Evolutionary conservation across 2,329 filamentous ascomycete species (phyloP).

Genomic region (Colletotrichum eleusines): DNA sequence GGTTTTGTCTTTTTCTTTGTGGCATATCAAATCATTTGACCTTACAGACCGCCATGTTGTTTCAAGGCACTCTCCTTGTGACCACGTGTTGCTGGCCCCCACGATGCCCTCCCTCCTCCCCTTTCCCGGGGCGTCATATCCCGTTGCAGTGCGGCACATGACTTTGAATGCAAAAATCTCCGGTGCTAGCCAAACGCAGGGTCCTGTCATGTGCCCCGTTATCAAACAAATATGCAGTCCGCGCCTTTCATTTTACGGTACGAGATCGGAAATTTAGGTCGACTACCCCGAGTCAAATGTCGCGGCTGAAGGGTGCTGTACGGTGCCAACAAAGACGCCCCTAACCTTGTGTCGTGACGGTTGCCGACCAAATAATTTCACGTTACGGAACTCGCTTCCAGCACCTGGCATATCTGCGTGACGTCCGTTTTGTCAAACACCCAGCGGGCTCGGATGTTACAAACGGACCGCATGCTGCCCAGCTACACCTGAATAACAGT

Average conservation of each 20-base stretch:
- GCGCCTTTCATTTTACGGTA: not conserved
- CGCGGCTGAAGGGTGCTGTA: no score
- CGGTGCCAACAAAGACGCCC: not conserved
- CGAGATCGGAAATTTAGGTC: not conserved
- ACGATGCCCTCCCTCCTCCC: not conserved
- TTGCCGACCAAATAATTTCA: not conserved
- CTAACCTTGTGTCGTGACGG: not conserved
- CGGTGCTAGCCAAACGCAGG: slow-evolving; percentile 27
- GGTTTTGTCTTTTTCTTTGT: not conserved
- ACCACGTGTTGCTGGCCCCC: not conserved
- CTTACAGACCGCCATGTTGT: not conserved
- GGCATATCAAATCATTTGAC: slow-evolving; percentile 16
- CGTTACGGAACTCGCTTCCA: not conserved
- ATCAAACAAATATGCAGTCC: not conserved
- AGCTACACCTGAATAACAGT: no score
- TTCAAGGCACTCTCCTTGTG: slow-evolving; percentile 7
- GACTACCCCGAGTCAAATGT: not conserved
- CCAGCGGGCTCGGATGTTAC: no score
- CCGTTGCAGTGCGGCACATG: slow-evolving; percentile 5
- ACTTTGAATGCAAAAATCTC: slow-evolving; percentile 13
- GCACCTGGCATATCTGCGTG: no score
- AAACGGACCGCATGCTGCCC: no score
- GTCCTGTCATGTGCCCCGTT: slow-evolving; percentile 7
- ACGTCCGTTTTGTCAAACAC: no score
- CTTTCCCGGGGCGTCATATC: not conserved